These are phyloP conservation scores for Ulmus americana DNA, from an alignment of 331 rosid species.

Conservation along the genomic window DNA sequence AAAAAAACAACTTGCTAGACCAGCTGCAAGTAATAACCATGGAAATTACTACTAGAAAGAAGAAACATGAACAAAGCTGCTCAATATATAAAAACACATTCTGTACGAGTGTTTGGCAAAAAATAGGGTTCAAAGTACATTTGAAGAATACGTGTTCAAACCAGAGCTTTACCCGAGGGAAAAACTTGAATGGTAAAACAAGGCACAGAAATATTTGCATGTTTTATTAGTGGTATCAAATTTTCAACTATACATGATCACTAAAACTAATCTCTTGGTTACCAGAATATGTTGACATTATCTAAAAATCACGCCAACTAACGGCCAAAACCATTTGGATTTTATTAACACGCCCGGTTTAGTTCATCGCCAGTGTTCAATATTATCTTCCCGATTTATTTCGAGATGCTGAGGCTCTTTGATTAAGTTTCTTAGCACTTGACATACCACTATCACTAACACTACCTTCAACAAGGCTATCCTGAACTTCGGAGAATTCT, in stretches of 20 bases:
- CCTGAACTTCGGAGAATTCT: conserved; percentile 68
- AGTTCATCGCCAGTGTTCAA: conserved; percentile 21
- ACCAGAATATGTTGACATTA: conserved; percentile 1
- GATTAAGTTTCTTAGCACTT: conserved; percentile 50
- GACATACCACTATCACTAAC: conserved; percentile 75
- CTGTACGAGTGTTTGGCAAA: background rate
- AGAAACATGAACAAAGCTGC: background rate
- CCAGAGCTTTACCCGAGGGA: background rate
- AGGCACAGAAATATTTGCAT: background rate
- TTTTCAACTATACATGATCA: conserved; percentile 8
- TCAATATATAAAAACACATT: background rate
- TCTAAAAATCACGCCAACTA: conserved; percentile 16
- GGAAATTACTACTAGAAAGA: background rate
- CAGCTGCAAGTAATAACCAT: background rate
- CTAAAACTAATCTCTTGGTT: background rate
- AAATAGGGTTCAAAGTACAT: background rate
- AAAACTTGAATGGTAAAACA: background rate
- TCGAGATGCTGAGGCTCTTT: conserved; percentile 43
- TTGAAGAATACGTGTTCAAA: background rate
- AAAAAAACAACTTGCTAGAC: too few relatives aligned
- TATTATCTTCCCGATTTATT: conserved; percentile 37
- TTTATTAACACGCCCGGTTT: background rate
- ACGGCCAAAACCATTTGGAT: conserved; percentile 12
- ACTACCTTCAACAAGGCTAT: conserved; percentile 62
- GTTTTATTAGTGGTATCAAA: conserved; percentile 1